A percentile compares a stretch with the other conserved stretches of the same genome.
phyloP scores from a whole-genome alignment of 1,284 basidiomycete genomes.

The Cutaneotrichosporon arboriforme region DNA sequence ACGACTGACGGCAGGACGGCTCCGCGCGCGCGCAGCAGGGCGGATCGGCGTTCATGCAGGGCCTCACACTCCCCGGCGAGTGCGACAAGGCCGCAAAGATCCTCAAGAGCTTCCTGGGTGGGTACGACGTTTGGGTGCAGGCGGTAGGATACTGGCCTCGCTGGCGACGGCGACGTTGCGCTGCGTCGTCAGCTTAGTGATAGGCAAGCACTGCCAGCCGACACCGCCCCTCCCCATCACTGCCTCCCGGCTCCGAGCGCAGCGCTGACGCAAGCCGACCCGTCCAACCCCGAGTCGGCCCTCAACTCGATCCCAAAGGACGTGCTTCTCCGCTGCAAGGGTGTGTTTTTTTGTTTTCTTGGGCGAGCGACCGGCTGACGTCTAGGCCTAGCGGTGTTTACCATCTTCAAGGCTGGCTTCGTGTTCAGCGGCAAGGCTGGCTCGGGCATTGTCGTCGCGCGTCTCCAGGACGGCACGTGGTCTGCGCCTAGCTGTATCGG shows the following conservation, averaged over 20 bases:
- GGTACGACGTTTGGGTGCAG: conserved; percentile 27
- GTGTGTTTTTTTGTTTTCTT: conserved; percentile 48
- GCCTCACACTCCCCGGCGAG: conserved; percentile 79
- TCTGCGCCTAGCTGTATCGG: conserved; percentile 95
- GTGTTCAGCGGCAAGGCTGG: conserved; percentile 95
- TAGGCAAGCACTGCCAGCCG: too few species aligned
- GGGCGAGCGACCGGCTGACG: not conserved
- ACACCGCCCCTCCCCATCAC: too few species aligned
- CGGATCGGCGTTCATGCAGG: conserved; percentile 61
- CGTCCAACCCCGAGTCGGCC: conserved; percentile 78
- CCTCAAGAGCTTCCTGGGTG: conserved; percentile 79
- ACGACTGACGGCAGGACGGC: conserved; percentile 29
- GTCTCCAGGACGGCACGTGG: conserved; percentile 94
- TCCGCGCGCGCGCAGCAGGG: conserved; percentile 28
- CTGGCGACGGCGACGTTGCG: not conserved
- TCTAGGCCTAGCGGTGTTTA: conserved; percentile 87
- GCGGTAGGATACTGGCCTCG: not conserved
- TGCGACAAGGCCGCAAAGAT: conserved; percentile 89
- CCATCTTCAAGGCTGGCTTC: conserved; percentile 85
- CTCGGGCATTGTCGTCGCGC: conserved; percentile 87
- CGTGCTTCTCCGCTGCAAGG: conserved; percentile 81
- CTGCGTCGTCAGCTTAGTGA: not conserved
- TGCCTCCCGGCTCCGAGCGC: too few species aligned
- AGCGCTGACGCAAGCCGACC: conserved; percentile 62
- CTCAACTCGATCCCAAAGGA: conserved; percentile 93